These are phyloP conservation scores for Arthroderma sp. DNA, from an alignment of 2,329 filamentous ascomycete genomes.

Conservation along the genomic window DNA sequence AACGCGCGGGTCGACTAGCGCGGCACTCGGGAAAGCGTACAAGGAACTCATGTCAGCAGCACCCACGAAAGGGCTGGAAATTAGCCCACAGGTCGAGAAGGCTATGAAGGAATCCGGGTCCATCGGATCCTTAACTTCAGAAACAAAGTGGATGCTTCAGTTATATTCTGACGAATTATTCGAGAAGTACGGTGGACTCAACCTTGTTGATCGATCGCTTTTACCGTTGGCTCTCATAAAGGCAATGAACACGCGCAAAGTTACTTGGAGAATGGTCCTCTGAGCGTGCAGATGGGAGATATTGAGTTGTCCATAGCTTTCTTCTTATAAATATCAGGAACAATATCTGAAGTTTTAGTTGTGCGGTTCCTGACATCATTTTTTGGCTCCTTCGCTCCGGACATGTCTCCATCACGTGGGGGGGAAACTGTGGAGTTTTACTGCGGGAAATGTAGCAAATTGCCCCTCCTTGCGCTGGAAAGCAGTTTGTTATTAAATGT, in stretches of 20 bases:
- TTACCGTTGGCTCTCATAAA: constrained; percentile 27
- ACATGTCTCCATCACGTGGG: no score
- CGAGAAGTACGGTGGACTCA: constrained; percentile 23
- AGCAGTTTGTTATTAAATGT: no score
- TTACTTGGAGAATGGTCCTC: constrained; percentile 31
- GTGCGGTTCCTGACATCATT: no score
- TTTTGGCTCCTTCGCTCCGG: no score
- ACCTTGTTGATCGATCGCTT: constrained; percentile 28
- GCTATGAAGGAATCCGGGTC: constrained; percentile 12
- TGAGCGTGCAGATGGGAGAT: constrained; percentile 10
- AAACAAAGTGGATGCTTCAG: constrained; percentile 26
- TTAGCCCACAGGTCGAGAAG: background rate
- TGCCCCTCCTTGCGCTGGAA: no score
- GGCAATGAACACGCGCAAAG: constrained; percentile 29
- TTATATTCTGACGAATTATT: constrained; percentile 23
- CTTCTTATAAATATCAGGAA: no score
- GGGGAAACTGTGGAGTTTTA: no score
- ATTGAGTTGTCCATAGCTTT: background rate
- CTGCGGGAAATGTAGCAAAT: no score
- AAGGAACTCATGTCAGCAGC: constrained; percentile 16
- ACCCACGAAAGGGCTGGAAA: constrained; percentile 4
- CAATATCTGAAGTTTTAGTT: no score
- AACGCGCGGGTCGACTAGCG: constrained; percentile 18
- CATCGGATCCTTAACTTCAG: constrained; percentile 9
- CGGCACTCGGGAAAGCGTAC: constrained; percentile 13